Evolutionary conservation across 73 alveolate genomes (phyloP), one percentile per base, ranked within the genome.

Genomic region (Paramecium caudatum): DNA sequence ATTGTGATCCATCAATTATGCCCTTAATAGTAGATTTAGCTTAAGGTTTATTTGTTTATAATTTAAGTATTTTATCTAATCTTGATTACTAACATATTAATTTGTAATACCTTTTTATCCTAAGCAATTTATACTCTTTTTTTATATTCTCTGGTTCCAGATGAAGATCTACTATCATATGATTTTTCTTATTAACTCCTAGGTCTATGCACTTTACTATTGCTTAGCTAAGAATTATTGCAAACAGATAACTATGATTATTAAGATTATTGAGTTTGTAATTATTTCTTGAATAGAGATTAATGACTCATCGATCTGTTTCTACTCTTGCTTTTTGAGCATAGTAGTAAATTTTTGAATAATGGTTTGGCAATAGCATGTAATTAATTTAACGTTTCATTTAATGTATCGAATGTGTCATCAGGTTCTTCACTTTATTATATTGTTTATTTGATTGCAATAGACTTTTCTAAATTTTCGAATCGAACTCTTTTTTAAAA

Each of bases 381-480:
- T 3, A 68, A 16, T 5, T 32, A 37, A 32, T 32, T 33, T 3
- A 68, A 32, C 25, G 61, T 15, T 13, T 68, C 84, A 1, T 32
- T 27, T 15, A 68, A 32, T 68, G n/a, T 2, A 7, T 34, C 50
- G 34, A 34, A 68, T 7, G 33, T 68, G 7, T 33, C 84, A 34
- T 32, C 47, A 4, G 3, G 25, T 16, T 68, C 12, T 5, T 30
- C 84, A 55, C 30, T 23, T 37, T 68, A 68, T 68, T 12, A 49
- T 32, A 68, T 68, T 32, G 12, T 25, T 68, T 68, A 68, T 68
- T 32, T 32, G 34, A 68, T 30, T 21, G 2, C 2, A 6, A 33
- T 32, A 17, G 84, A 33, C 34, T 68, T 68, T 10, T 34, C 61
- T 68, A 68, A 8, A 68, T 68, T 68, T 68, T 68, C 84, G 8